Percentiles rank a stretch among this genome's conserved stretches.
Evolutionary conservation across 2,329 filamentous ascomycete genomes (phyloP).

Genomic region (Thelonectria olida): DNA sequence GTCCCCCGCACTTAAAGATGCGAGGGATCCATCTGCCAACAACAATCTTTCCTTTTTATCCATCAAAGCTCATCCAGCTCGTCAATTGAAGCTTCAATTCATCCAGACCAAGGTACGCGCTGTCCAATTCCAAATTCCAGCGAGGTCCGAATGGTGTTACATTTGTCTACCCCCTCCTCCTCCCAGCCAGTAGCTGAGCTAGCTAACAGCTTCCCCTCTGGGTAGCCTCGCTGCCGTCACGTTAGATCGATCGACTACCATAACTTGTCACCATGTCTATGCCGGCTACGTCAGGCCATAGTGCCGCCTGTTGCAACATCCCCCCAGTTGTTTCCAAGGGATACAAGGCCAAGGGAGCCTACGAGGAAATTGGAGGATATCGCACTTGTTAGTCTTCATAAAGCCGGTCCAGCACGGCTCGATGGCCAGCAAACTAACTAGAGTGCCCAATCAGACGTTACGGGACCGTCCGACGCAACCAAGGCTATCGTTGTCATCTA

Average conservation of each 20-base stretch:
- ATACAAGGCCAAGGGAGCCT: constrained; percentile 65
- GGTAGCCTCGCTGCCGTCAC: neutral
- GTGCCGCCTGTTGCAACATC: constrained; percentile 66
- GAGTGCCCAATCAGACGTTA: constrained; percentile 52
- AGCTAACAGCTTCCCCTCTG: neutral
- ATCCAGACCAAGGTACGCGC: neutral
- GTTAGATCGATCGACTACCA: neutral
- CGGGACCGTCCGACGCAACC: constrained; percentile 55
- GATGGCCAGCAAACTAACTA: constrained; percentile 9
- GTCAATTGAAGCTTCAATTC: neutral
- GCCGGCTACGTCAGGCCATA: constrained; percentile 63
- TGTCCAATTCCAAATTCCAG: neutral
- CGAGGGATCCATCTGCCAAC: neutral
- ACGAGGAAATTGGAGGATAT: constrained; percentile 63
- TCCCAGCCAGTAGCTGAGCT: neutral
- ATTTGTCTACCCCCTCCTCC: neutral
- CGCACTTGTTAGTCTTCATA: constrained; percentile 57
- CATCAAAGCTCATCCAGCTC: neutral
- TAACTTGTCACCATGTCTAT: constrained; percentile 54
- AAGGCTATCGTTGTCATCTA: constrained; percentile 71
- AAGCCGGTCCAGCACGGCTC: neutral
- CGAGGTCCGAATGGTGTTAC: neutral
- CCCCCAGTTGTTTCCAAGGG: constrained; percentile 65
- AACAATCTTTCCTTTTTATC: neutral
- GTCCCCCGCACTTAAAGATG: neutral